phyloP scores from a whole-genome alignment of 1,284 basidiomycete species.

The Cryptococcus sp. region DNA sequence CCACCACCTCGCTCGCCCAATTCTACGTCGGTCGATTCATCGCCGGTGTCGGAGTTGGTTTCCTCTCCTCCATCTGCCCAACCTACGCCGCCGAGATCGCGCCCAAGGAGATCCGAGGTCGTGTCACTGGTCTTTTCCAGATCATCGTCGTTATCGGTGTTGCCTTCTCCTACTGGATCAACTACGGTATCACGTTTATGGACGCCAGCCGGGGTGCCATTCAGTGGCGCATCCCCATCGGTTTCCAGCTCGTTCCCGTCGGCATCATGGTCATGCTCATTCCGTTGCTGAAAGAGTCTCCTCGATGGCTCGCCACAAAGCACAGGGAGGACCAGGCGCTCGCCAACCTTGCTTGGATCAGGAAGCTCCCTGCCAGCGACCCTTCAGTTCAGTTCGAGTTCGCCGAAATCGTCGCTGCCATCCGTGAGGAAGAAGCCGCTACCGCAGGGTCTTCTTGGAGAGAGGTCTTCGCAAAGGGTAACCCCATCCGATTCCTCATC shows the following conservation, averaged over 20 bases:
- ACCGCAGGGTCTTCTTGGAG: conserved; percentile 52
- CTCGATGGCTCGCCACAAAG: conserved; percentile 50
- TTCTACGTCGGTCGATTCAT: conserved; percentile 77
- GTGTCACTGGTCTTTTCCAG: conserved; percentile 66
- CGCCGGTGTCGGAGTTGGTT: conserved; percentile 65
- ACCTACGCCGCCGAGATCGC: conserved; percentile 72
- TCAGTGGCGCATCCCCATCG: conserved; percentile 50
- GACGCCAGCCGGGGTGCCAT: conserved; percentile 27
- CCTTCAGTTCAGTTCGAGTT: conserved; percentile 58
- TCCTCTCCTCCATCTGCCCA: conserved; percentile 62
- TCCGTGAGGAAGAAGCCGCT: conserved; percentile 55
- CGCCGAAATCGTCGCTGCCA: conserved; percentile 60
- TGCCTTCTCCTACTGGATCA: conserved; percentile 39
- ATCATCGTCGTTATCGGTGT: conserved; percentile 65
- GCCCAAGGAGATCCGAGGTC: conserved; percentile 67
- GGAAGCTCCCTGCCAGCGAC: conserved; percentile 59
- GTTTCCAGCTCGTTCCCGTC: conserved; percentile 62
- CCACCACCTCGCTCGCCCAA: conserved; percentile 20
- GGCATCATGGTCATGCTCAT: conserved; percentile 74
- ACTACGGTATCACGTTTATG: conserved; percentile 35
- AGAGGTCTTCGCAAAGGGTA: conserved; percentile 71
- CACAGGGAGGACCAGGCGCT: conserved; percentile 60
- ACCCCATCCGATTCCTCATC: conserved; percentile 68
- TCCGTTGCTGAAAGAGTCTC: conserved; percentile 61
- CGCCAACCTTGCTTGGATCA: conserved; percentile 60